phyloP scores from a whole-genome alignment of 140 eudicot species.

The Oenanthe javanica region DNA sequence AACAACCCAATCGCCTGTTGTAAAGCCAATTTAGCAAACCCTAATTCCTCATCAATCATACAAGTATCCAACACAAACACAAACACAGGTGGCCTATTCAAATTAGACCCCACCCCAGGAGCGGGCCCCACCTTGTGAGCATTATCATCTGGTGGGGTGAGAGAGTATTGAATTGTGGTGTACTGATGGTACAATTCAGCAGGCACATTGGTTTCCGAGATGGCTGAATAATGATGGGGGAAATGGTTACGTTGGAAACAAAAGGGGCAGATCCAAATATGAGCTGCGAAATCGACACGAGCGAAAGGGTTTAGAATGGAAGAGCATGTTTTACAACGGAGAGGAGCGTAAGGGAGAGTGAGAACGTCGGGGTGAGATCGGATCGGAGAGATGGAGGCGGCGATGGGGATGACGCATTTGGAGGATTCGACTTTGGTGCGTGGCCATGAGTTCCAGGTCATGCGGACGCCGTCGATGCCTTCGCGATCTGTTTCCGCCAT shows the following conservation, averaged over 20 bases:
- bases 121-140: background rate
- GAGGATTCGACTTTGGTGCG: slow-evolving; percentile 75
- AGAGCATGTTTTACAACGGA: slow-evolving; percentile 76
- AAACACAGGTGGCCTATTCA: slow-evolving; percentile 41
- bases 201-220: slow-evolving; percentile 76
- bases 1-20: slow-evolving; percentile 68
- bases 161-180: slow-evolving; percentile 52
- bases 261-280: slow-evolving; percentile 94
- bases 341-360: slow-evolving; percentile 68
- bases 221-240: slow-evolving; percentile 60
- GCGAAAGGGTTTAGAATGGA: slow-evolving; percentile 59
- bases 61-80: slow-evolving; percentile 80
- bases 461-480: slow-evolving; percentile 85
- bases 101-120: background rate
- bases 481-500: slow-evolving; percentile 72
- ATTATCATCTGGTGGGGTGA: background rate
- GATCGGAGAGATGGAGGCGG: slow-evolving; percentile 87
- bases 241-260: slow-evolving; percentile 84
- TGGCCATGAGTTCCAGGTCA: slow-evolving; percentile 92
- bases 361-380: slow-evolving; percentile 62
- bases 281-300: slow-evolving; percentile 78
- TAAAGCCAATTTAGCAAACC: slow-evolving; percentile 68
- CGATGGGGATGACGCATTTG: slow-evolving; percentile 90
- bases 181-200: slow-evolving; percentile 80
- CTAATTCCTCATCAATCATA: slow-evolving; percentile 84